These are phyloP conservation scores for Scheffersomyces stambukii DNA, from an alignment of 1,139 yeast species.

Conservation along the genomic window DNA sequence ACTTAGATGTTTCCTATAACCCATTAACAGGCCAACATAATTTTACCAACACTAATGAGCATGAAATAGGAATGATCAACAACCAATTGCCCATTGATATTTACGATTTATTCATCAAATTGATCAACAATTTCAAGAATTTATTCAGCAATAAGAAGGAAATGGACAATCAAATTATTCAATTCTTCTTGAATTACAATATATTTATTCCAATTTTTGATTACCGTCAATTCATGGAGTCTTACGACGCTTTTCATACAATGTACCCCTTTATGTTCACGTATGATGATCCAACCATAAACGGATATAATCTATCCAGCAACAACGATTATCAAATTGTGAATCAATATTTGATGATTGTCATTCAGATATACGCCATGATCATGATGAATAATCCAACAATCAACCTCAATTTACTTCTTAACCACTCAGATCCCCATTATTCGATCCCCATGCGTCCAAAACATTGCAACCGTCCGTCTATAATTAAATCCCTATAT, in stretches of 20 bases:
- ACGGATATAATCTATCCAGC: constrained; percentile 47
- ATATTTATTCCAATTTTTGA: constrained; percentile 60
- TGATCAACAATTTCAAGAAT: constrained; percentile 44
- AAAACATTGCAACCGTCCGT: too few species aligned
- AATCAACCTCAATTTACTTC: constrained; percentile 35
- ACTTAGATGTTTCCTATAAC: constrained; percentile 40
- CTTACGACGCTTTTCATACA: constrained; percentile 54
- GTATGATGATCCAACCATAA: constrained; percentile 47
- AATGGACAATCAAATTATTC: constrained; percentile 49
- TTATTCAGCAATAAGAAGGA: constrained; percentile 41
- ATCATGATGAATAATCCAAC: constrained; percentile 47
- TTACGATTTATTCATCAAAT: constrained; percentile 42
- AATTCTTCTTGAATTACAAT: constrained; percentile 55
- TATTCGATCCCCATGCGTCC: constrained; percentile 19
- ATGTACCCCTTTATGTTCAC: constrained; percentile 53
- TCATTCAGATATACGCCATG: constrained; percentile 46
- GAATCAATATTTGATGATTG: constrained; percentile 46
- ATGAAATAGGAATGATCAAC: constrained; percentile 6
- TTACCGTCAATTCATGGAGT: constrained; percentile 52
- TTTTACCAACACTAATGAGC: constrained; percentile 5
- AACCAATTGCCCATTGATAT: constrained; percentile 37
- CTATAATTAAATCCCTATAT: constrained; percentile 34
- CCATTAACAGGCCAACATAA: constrained; percentile 39
- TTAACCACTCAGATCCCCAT: constrained; percentile 37
- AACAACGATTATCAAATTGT: constrained; percentile 45